These are phyloP conservation scores for Asterionellopsis glacialis DNA, from an alignment of 108 stramenopile species.

Conservation along the genomic window DNA sequence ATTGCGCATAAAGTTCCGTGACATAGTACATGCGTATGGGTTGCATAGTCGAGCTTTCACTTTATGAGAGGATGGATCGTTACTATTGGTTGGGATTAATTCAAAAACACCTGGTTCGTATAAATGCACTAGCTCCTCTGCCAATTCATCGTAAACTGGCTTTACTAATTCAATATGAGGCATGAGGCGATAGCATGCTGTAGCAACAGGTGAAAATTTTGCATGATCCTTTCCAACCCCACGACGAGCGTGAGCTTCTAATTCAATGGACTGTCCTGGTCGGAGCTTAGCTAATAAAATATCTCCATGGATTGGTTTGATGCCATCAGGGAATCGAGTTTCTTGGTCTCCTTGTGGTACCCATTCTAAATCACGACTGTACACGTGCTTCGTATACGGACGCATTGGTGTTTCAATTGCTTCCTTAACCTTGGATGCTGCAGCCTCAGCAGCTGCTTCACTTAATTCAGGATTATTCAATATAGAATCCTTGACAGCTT, in stretches of 20 bases:
- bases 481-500: slow-evolving; percentile 13
- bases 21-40: slow-evolving; percentile 96
- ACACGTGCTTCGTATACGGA: slow-evolving; percentile 84
- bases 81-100: slow-evolving; percentile 49
- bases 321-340: slow-evolving; percentile 49
- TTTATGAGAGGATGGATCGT: slow-evolving; percentile 12
- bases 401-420: slow-evolving; percentile 65
- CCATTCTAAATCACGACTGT: slow-evolving; percentile 77
- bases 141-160: slow-evolving; percentile 74
- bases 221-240: slow-evolving; percentile 97
- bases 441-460: slow-evolving; percentile 32
- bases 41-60: slow-evolving; percentile 68
- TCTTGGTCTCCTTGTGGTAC: slow-evolving; percentile 92
- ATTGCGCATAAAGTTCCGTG: slow-evolving; percentile 91
- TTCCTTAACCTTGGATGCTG: slow-evolving; percentile 25
- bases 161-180: slow-evolving; percentile 64
- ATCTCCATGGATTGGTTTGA: slow-evolving; percentile 82
- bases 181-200: slow-evolving; percentile 91
- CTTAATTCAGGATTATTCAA: slow-evolving; percentile 17
- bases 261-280: slow-evolving; percentile 90
- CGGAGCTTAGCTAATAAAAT: slow-evolving; percentile 94
- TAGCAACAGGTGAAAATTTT: slow-evolving; percentile 96
- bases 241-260: slow-evolving; percentile 85
- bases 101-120: slow-evolving; percentile 86
- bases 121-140: slow-evolving; percentile 80